Evolutionary conservation across 2,329 filamentous ascomycete genomes (phyloP).

Genomic region (Anthostomella pinea): DNA sequence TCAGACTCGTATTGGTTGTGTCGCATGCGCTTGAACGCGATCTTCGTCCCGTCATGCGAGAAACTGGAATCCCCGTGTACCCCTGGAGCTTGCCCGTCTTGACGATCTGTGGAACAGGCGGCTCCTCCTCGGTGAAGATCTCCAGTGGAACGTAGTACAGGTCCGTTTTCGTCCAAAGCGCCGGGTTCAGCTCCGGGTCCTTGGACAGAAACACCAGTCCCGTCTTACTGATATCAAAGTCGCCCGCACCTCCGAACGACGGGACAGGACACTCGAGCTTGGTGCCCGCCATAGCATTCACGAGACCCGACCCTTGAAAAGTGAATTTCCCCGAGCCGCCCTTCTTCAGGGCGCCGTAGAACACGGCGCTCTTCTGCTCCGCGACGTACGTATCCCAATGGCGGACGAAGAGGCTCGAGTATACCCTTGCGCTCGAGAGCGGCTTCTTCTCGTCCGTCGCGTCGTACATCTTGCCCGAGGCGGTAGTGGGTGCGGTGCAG

Average conservation of each 20-base stretch:
- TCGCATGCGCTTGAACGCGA: slow-evolving; percentile 79
- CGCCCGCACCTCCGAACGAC: slow-evolving; percentile 75
- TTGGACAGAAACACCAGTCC: slow-evolving; percentile 74
- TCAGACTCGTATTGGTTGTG: slow-evolving; percentile 78
- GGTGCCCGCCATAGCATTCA: slow-evolving; percentile 62
- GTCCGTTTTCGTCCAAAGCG: slow-evolving; percentile 77
- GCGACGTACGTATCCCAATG: slow-evolving; percentile 80
- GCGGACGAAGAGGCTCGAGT: slow-evolving; percentile 72
- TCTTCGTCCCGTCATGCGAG: slow-evolving; percentile 65
- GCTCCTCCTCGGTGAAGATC: slow-evolving; percentile 53
- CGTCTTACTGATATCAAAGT: slow-evolving; percentile 69
- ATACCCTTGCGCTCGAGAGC: slow-evolving; percentile 65
- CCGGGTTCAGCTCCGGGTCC: slow-evolving; percentile 67
- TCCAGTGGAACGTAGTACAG: slow-evolving; percentile 69
- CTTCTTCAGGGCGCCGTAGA: slow-evolving; percentile 34
- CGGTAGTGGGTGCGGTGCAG: slow-evolving; percentile 62
- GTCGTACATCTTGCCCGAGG: slow-evolving; percentile 68
- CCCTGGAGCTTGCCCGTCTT: slow-evolving; percentile 59
- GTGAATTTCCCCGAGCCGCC: slow-evolving; percentile 34
- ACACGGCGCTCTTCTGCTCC: slow-evolving; percentile 65
- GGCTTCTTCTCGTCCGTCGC: slow-evolving; percentile 57
- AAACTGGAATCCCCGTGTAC: slow-evolving; percentile 67
- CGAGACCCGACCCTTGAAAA: slow-evolving; percentile 45
- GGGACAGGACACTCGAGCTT: slow-evolving; percentile 65
- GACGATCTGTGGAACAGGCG: slow-evolving; percentile 50